Percentiles rank a stretch among this genome's conserved stretches.
Evolutionary conservation across 2,329 filamentous ascomycete genomes (phyloP).

Genomic region (Paraconiothyrium brasiliense): DNA sequence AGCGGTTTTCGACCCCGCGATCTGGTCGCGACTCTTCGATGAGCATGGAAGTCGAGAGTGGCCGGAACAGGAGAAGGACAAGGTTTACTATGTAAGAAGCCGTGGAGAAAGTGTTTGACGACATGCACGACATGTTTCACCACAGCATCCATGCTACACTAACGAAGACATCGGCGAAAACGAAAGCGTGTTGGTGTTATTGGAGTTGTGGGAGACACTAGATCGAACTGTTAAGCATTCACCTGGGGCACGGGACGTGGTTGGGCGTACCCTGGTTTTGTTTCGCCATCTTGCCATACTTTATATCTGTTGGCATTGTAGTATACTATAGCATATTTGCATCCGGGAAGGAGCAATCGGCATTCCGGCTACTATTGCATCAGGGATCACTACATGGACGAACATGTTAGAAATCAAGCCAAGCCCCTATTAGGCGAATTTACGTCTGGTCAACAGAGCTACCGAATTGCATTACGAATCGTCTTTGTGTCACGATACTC

Average conservation of each 20-base stretch:
- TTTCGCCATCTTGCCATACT: background rate
- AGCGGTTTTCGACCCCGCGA: conserved; percentile 40
- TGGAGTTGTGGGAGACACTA: background rate
- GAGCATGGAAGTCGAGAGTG: conserved; percentile 35
- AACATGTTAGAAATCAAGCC: background rate
- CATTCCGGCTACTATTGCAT: background rate
- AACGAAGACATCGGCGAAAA: background rate
- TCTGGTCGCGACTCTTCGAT: conserved; percentile 31
- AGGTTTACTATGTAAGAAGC: conserved; percentile 44
- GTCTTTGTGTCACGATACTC: background rate
- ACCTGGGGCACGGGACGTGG: background rate
- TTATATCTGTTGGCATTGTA: background rate
- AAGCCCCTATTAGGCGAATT: background rate
- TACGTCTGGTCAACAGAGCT: background rate
- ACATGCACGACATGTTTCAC: conserved; percentile 3
- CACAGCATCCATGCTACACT: background rate
- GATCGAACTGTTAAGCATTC: background rate
- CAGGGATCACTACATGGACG: background rate
- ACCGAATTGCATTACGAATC: background rate
- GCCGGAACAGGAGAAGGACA: conserved; percentile 32
- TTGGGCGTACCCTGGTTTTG: too few relatives aligned
- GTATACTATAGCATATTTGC: background rate
- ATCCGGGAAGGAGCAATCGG: background rate
- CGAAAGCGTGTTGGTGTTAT: background rate
- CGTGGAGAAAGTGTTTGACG: background rate